phyloP scores from a whole-genome alignment of 805 yeast genomes.

The Starmerella roubikii region DNA sequence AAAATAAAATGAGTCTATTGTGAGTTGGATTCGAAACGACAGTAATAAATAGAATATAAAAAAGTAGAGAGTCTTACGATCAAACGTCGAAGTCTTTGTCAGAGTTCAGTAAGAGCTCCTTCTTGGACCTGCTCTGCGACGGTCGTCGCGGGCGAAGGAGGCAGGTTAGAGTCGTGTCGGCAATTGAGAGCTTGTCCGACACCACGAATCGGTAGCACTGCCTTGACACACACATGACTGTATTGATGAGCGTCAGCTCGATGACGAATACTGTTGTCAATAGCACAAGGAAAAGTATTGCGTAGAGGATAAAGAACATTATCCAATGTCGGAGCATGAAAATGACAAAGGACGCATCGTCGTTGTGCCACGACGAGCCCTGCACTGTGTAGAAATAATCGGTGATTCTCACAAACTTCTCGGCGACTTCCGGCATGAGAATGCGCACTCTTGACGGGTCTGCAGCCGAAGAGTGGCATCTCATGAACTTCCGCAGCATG shows the following conservation, averaged over 20 bases:
- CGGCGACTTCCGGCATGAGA: not conserved
- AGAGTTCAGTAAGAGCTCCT: no score
- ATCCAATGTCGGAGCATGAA: slow-evolving; percentile 50
- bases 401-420: slow-evolving; percentile 29
- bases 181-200: no score
- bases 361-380: slow-evolving; percentile 89
- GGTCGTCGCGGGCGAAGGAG: no score
- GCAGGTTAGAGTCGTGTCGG: no score
- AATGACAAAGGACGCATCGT: slow-evolving; percentile 71
- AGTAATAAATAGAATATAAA: no score
- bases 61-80: no score
- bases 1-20: no score
- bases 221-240: no score
- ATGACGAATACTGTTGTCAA: not conserved
- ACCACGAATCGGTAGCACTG: no score
- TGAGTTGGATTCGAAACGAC: no score
- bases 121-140: no score
- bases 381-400: slow-evolving; percentile 52
- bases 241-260: slow-evolving; percentile 1
- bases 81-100: no score
- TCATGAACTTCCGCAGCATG: slow-evolving; percentile 73
- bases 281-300: not conserved
- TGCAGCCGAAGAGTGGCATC: slow-evolving; percentile 34
- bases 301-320: slow-evolving; percentile 15
- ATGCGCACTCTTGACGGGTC: slow-evolving; percentile 31